phyloP scores from a whole-genome alignment of 805 yeast genomes.

The Brettanomyces custersianus region DNA sequence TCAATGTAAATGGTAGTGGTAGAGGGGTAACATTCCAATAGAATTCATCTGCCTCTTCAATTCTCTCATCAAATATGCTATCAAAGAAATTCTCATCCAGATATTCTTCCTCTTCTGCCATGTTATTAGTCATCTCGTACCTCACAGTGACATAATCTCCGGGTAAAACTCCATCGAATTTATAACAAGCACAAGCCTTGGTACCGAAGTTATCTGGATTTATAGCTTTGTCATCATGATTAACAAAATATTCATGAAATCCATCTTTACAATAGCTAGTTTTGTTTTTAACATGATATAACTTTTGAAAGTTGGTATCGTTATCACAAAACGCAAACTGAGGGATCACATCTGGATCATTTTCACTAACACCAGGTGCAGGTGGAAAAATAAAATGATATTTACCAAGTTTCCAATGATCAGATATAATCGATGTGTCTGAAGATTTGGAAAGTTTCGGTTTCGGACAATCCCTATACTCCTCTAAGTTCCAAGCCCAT shows the following conservation, averaged over 20 bases:
- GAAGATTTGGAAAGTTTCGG: conserved; percentile 38
- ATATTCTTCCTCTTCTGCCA: conserved; percentile 25
- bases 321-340: conserved; percentile 77
- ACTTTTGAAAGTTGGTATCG: conserved; percentile 65
- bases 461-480: conserved; percentile 28
- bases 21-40: conserved; percentile 83
- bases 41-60: conserved; percentile 86
- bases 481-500: conserved; percentile 82
- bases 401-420: conserved; percentile 62
- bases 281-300: conserved; percentile 58
- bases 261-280: conserved; percentile 73
- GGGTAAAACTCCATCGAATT: conserved; percentile 76
- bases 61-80: conserved; percentile 54
- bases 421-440: conserved; percentile 43
- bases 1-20: conserved; percentile 70
- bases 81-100: conserved; percentile 74
- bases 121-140: conserved; percentile 44
- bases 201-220: conserved; percentile 73
- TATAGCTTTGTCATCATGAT: conserved; percentile 46
- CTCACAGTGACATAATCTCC: conserved; percentile 83
- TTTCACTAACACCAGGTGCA: conserved; percentile 63
- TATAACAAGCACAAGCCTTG: conserved; percentile 76
- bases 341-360: conserved; percentile 64
- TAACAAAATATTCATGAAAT: conserved; percentile 75
- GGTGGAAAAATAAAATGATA: conserved; percentile 68